Conservation (phyloP, 495 filamentous ascomycete species). For the Letharia lupina region DNA sequence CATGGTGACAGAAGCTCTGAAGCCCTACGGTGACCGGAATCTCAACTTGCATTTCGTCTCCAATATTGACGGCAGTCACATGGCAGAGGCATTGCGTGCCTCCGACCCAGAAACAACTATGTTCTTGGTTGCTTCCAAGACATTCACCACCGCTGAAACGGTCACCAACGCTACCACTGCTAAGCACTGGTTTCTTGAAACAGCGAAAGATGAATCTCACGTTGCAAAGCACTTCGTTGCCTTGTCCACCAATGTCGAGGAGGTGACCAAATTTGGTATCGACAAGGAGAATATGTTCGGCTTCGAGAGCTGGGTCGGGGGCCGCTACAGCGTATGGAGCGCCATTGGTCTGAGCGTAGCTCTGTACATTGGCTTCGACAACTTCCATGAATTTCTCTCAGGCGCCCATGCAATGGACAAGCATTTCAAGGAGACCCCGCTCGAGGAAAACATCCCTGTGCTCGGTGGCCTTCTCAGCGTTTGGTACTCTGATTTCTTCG, state of each 20-base stretch:
- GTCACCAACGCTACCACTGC: conserved; percentile 93
- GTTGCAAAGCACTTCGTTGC: conserved; percentile 99
- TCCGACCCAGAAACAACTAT: conserved; percentile 94
- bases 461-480: conserved; percentile 89
- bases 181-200: conserved; percentile 92
- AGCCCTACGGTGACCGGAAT: conserved; percentile 78
- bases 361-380: conserved; percentile 91
- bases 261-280: conserved; percentile 98
- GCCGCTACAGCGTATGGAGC: conserved; percentile 96
- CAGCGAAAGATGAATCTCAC: conserved; percentile 59
- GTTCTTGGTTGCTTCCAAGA: conserved; percentile 97
- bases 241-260: conserved; percentile 87
- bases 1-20: conserved; percentile 96
- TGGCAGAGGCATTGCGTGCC: conserved; percentile 81
- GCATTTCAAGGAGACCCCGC: conserved; percentile 85
- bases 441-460: conserved; percentile 91
- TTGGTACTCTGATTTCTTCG: conserved; percentile 98
- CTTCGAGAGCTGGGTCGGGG: conserved; percentile 96
- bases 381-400: conserved; percentile 92
- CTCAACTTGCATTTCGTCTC: conserved; percentile 94
- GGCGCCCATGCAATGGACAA: conserved; percentile 97
- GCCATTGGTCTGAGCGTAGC: conserved; percentile 93
- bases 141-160: conserved; percentile 97
- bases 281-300: conserved; percentile 98
- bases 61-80: conserved; percentile 98